These are phyloP conservation scores for Plasmodium berghei DNA, from an alignment of 169 alveolate species.

Conservation along the genomic window DNA sequence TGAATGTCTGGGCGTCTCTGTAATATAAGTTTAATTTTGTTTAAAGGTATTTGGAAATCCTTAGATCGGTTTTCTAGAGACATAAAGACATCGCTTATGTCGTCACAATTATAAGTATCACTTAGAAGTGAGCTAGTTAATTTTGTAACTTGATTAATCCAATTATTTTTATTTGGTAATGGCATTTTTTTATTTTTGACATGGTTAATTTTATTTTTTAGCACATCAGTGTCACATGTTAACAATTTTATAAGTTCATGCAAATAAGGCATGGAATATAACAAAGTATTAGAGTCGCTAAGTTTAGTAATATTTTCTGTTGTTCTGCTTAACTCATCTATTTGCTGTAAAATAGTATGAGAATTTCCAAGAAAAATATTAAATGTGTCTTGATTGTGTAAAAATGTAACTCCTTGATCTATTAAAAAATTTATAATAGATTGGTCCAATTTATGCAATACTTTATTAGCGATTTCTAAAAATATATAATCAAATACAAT, in stretches of 20 bases:
- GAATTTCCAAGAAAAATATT: conserved; percentile 40
- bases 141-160: conserved; percentile 60
- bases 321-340: conserved; percentile 10
- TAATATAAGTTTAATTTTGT: conserved; percentile 31
- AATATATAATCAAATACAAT: conserved; percentile 24
- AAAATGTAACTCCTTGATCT: conserved; percentile 33
- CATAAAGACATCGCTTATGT: neutral
- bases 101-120: conserved; percentile 41
- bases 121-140: conserved; percentile 30
- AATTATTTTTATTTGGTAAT: conserved; percentile 39
- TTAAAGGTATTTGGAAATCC: conserved; percentile 16
- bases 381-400: conserved; percentile 49
- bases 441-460: conserved; percentile 50
- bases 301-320: neutral
- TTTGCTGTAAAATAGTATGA: conserved; percentile 9
- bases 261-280: conserved; percentile 32
- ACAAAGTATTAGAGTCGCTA: neutral
- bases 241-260: conserved; percentile 37
- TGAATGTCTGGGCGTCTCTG: conserved; percentile 54
- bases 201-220: conserved; percentile 54
- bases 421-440: conserved; percentile 31
- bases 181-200: conserved; percentile 27
- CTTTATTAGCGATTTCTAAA: conserved; percentile 9
- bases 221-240: conserved; percentile 47
- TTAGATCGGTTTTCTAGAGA: neutral